These are phyloP conservation scores for Cicer judaicum DNA, from an alignment of 306 rosid species.

Conservation along the genomic window DNA sequence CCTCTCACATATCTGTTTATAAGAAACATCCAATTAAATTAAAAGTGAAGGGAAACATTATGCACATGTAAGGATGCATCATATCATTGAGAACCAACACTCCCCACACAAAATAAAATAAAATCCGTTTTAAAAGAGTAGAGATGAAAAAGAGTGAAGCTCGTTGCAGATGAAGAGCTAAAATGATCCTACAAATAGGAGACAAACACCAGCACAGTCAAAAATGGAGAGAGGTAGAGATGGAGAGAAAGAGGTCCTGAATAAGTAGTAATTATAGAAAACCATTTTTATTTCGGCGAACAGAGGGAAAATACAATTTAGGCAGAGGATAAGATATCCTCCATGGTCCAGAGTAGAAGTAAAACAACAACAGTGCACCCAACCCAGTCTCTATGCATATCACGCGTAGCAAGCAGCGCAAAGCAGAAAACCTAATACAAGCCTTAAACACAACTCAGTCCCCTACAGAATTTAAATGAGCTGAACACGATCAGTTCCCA, in stretches of 20 bases:
- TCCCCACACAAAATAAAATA: constrained; percentile 16
- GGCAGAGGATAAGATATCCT: constrained; percentile 16
- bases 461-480: constrained; percentile 25
- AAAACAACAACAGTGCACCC: constrained; percentile 19
- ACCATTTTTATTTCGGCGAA: neutral
- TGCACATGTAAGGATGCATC: constrained; percentile 23
- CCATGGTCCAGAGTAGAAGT: constrained; percentile 22
- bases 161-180: constrained; percentile 22
- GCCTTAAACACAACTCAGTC: neutral
- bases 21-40: constrained; percentile 42
- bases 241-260: neutral
- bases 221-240: neutral
- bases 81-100: constrained; percentile 36
- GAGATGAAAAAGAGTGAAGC: neutral
- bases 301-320: neutral
- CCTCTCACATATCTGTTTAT: constrained; percentile 67
- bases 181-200: neutral
- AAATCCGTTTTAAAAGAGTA: constrained; percentile 10
- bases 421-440: neutral
- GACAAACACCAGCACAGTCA: neutral
- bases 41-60: constrained; percentile 32
- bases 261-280: neutral
- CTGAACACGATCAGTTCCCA: constrained; percentile 10
- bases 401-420: neutral
- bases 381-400: neutral